Base-by-base conservation (phyloP, 78 protist genomes). In the Trichosphaerium sp. region DNA sequence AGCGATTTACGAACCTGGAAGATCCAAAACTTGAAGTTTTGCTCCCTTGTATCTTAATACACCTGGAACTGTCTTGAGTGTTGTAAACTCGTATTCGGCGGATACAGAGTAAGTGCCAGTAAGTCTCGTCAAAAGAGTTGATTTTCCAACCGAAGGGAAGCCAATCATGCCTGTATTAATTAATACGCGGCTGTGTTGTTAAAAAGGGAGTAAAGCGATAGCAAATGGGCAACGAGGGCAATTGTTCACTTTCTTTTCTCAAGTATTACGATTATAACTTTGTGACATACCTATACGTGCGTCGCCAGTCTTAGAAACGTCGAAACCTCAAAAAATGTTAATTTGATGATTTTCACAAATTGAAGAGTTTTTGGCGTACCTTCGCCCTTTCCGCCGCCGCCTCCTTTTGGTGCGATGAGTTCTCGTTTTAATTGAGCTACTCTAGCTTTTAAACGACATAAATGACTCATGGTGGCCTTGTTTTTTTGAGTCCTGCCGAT, bases 71-170 rank as follows among this genome's bases (percentile, higher is more conserved):
- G 98, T 91, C 4, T 99, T 96, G 31, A 98, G 92, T 23, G 99
- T 98, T 18, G 99, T 98, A 88, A 98, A 98, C 78, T 96, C 99
- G 73, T 95, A 95, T 5, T 89, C 75, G 0, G 98, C 99, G 18
- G 83, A 94, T 38, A 38, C 88, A 21, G 91, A 82, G 41, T 65
- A 39, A 4, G 90, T 82, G 26, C 74, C 77, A 4, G 99, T 94
- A 40, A 96, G 66, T 28, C 78, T 75, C 29, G 75, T 80, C 51
- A 98, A 75, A 23, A 98, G 87, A 3, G 99, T 97, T 18, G 98
- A 92, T 81, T 98, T 98, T 55, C 99, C 99, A 6, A 98, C 99
- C 2, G 94, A 89, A 0, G 98, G 97, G 68, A 93, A 96, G 1
- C 97, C 85, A 15, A 76, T 10, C 0, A 80, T 80, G 15, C 82